Conservation (phyloP, 441 rosid genomes). For the Iberis amara region DNA sequence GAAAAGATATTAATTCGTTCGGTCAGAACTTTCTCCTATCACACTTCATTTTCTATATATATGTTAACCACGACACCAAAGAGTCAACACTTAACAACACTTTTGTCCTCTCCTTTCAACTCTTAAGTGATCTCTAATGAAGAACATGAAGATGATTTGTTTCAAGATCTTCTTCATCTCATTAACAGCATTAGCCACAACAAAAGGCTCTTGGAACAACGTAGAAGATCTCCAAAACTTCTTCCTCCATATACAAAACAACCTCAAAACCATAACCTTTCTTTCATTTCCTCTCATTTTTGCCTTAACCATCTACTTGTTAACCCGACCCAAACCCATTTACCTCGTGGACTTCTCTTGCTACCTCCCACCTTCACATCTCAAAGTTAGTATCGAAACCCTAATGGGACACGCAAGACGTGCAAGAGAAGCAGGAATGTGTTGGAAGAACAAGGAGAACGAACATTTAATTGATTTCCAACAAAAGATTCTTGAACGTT, state of each 20-base stretch:
- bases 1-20: conserved; percentile 10
- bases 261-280: conserved; percentile 52
- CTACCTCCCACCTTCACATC: conserved; percentile 59
- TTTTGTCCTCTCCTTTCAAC: conserved; percentile 15
- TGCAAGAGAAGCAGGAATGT: conserved; percentile 46
- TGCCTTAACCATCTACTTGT: conserved; percentile 51
- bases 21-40: conserved; percentile 16
- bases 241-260: conserved; percentile 45
- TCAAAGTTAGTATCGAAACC: conserved; percentile 42
- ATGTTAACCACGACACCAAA: conserved; percentile 13
- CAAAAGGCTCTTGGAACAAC: conserved; percentile 47
- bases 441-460: conserved; percentile 29
- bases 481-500: conserved; percentile 72
- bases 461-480: conserved; percentile 51
- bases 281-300: conserved; percentile 51
- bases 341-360: conserved; percentile 76
- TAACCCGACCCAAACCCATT: conserved; percentile 68
- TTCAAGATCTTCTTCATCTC: conserved; percentile 65
- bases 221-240: conserved; percentile 57
- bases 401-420: conserved; percentile 69
- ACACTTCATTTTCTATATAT: conserved; percentile 22
- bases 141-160: conserved; percentile 25
- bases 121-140: conserved; percentile 14
- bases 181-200: conserved; percentile 41
- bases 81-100: conserved; percentile 19